A percentile compares a stretch with the other conserved stretches of the same genome.
phyloP scores from a whole-genome alignment of 164 flowering plant species.

The Piper betle region DNA sequence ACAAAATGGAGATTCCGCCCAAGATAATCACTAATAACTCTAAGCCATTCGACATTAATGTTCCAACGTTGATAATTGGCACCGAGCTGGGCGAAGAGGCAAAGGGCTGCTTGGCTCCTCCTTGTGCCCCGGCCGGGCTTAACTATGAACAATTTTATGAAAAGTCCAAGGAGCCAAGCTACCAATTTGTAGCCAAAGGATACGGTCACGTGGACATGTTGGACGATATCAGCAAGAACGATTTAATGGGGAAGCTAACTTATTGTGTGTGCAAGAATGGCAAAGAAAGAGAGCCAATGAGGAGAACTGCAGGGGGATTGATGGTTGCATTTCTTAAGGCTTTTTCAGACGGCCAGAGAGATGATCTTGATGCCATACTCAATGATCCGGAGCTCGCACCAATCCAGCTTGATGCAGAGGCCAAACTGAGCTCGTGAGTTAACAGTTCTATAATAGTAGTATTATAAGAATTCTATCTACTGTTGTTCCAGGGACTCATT shows the following conservation, averaged over 20 bases:
- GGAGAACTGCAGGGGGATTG: conserved; percentile 38
- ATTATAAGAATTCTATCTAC: too few species aligned
- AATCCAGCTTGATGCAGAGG: conserved; percentile 15
- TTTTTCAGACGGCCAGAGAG: conserved; percentile 23
- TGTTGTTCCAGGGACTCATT: too few species aligned
- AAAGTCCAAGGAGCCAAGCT: conserved; percentile 15
- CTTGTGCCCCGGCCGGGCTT: conserved; percentile 33
- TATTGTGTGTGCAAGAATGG: conserved; percentile 21
- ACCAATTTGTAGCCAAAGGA: conserved; percentile 19
- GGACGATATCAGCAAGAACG: conserved; percentile 1
- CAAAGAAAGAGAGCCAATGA: conserved; percentile 23
- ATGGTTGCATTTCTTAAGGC: conserved; percentile 32
- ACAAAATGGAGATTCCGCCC: conserved; percentile 8
- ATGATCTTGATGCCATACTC: conserved; percentile 19
- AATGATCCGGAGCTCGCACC: conserved; percentile 21
- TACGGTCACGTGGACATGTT: conserved; percentile 43
- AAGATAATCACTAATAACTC: conserved; percentile 19
- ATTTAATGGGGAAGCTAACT: not conserved
- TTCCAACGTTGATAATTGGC: conserved; percentile 40
- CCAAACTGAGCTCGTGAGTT: not conserved
- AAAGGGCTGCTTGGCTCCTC: not conserved
- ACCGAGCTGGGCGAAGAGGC: conserved; percentile 22
- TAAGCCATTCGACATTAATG: conserved; percentile 17
- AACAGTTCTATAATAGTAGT: too few species aligned
- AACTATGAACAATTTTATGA: conserved; percentile 28